Evolutionary conservation across 75 land plant genomes (phyloP).

Genomic region (Pseudotsuga menziesii): DNA sequence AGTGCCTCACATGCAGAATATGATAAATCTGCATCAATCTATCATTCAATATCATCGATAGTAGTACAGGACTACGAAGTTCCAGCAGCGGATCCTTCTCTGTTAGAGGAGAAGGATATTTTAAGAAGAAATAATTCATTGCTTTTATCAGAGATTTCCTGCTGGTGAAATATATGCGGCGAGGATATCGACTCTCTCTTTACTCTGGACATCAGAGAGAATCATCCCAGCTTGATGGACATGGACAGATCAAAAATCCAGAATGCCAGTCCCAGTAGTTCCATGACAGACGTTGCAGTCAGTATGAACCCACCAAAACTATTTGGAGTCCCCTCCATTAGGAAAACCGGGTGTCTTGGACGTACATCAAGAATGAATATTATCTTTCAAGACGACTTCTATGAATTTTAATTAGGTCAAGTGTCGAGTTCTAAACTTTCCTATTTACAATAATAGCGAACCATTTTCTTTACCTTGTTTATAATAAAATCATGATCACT

Average conservation of each 20-base stretch:
- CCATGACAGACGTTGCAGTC: conserved; percentile 1
- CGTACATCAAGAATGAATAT: background rate
- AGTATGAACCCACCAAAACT: conserved; percentile 26
- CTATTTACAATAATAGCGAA: too few species aligned
- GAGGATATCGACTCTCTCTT: conserved; percentile 12
- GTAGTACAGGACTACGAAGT: too few species aligned
- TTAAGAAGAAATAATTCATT: conserved; percentile 65
- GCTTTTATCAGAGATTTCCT: conserved; percentile 73
- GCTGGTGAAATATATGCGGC: conserved; percentile 67
- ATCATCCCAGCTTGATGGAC: conserved; percentile 1
- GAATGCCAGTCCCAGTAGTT: background rate
- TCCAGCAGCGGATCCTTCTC: conserved; percentile 20
- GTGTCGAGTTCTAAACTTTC: too few species aligned
- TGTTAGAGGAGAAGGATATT: conserved; percentile 84
- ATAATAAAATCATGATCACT: too few species aligned
- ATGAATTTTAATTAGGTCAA: too few species aligned
- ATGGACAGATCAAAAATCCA: background rate
- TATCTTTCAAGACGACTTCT: too few species aligned
- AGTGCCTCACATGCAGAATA: background rate
- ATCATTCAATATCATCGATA: background rate
- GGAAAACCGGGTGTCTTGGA: conserved; percentile 34
- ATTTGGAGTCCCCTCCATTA: conserved; percentile 45
- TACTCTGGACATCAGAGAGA: background rate
- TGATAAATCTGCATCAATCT: background rate
- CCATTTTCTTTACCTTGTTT: too few species aligned